phyloP scores from a whole-genome alignment of 306 rosid genomes.

The apple (Malus domestica) region DNA sequence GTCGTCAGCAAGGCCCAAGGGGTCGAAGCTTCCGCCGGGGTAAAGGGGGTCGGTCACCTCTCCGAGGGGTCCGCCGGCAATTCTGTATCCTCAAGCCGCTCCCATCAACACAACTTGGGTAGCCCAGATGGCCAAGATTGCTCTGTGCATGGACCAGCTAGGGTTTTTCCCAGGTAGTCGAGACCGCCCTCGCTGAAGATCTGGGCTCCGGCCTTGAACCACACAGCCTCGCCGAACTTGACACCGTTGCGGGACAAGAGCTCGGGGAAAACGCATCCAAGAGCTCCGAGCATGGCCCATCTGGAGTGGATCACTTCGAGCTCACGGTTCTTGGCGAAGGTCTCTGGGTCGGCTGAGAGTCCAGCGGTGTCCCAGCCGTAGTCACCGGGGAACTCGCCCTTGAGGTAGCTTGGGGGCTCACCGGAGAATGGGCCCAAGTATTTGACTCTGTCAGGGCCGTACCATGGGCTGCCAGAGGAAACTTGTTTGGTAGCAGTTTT shows the following conservation, averaged over 20 bases:
- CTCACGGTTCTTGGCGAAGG: slow-evolving; percentile 77
- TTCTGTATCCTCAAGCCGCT: slow-evolving; percentile 76
- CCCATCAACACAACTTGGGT: slow-evolving; percentile 75
- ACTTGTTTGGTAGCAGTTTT: slow-evolving; percentile 24
- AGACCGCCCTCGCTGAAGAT: slow-evolving; percentile 94
- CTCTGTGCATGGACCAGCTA: slow-evolving; percentile 91
- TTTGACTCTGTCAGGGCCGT: slow-evolving; percentile 89
- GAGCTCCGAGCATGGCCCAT: slow-evolving; percentile 95
- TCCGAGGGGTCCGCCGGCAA: slow-evolving; percentile 89
- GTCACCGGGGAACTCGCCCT: slow-evolving; percentile 75
- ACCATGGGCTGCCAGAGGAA: slow-evolving; percentile 76
- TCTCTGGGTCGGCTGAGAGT: slow-evolving; percentile 85
- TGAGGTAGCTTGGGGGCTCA: slow-evolving; percentile 69
- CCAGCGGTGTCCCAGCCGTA: slow-evolving; percentile 94
- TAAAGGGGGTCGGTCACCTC: slow-evolving; percentile 79
- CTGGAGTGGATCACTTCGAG: slow-evolving; percentile 70
- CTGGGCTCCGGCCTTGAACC: slow-evolving; percentile 94
- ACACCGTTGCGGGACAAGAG: slow-evolving; percentile 81
- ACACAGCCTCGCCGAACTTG: slow-evolving; percentile 77
- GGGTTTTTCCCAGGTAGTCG: slow-evolving; percentile 96
- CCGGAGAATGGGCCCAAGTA: slow-evolving; percentile 91
- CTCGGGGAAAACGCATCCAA: slow-evolving; percentile 81
- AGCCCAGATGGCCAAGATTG: slow-evolving; percentile 90
- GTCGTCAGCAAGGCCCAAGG: slow-evolving; percentile 85
- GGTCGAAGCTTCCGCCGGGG: slow-evolving; percentile 99